Evolutionary conservation across 139 green algal species (phyloP), one percentile per base, ranked within the genome.

Genomic region (Chlamydomonas schloesseri): DNA sequence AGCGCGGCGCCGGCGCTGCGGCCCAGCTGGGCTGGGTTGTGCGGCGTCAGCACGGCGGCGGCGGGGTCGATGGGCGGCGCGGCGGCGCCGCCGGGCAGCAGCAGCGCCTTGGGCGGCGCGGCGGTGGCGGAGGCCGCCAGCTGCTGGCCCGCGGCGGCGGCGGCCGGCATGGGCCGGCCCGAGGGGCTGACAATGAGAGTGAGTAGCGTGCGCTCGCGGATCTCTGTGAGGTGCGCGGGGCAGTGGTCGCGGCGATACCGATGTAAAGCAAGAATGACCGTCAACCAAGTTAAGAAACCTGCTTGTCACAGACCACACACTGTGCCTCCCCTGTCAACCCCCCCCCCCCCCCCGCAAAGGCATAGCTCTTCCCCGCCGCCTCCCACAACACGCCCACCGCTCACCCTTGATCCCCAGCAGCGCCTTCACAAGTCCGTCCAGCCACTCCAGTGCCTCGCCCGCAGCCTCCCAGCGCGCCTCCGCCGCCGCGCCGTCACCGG

Each of bases 401-500:
- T 42, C 31, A 85, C 79, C 79, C 14, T 42, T 47, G 10, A 57
- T 70, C 18, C 36, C 55, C 37, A 89, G 77, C 20, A 93, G 74
- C 2, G 31, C 65, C 70, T 82, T 53, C 5, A 86, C 71, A 6
- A 93, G 71, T 6, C 31, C 36, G 67, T 95, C 92, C 64, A 91
- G 31, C 93, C 93, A 96, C 73, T 81, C 71, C n/a, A 94, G 74
- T 11, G 57, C 62, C 72, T 68, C 75, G 11, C 42, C 82, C 9
- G 36, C 73, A 15, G 62, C 72, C 29, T 88, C 73, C 71, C 62
- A 81, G 46, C 8, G n/a, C 0, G 34, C 69, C 5, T 67, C 78
- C 14, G 21, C 77, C 14, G 31, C 62, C 37, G 60, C 60, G 60
- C 23, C 21, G 17, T 5, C 60, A 67, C 55, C 55, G 20, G 8